Evolutionary conservation across 2,329 filamentous ascomycete genomes (phyloP).

Genomic region (Trichoderma lentiforme): DNA sequence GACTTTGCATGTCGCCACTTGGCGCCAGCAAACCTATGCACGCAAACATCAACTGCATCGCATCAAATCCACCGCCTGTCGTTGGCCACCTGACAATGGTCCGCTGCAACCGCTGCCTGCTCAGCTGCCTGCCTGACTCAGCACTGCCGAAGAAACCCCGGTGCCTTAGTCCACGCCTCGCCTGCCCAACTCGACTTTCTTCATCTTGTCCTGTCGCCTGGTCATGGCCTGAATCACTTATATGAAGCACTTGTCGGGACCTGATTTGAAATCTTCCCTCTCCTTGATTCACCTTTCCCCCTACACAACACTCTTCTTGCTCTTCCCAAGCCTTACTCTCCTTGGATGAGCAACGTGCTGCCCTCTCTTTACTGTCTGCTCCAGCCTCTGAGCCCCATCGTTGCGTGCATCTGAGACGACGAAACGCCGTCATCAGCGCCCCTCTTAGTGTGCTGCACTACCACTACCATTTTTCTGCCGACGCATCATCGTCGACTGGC

Average conservation of each 20-base stretch:
- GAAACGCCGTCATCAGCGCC: conserved; percentile 8
- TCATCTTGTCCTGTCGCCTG: conserved; percentile 4
- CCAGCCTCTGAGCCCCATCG: neutral
- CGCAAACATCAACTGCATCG: neutral
- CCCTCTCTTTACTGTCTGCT: neutral
- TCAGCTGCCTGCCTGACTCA: conserved; percentile 18
- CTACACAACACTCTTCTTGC: neutral
- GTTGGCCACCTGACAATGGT: conserved; percentile 18
- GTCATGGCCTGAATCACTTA: conserved; percentile 19
- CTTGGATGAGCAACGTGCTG: neutral
- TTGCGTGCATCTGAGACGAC: neutral
- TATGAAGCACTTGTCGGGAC: neutral
- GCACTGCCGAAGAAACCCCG: conserved; percentile 17
- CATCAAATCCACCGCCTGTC: neutral
- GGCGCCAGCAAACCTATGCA: neutral
- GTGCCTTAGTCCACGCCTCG: neutral
- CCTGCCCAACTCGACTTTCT: conserved; percentile 15
- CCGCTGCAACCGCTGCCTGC: neutral
- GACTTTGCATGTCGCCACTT: neutral
- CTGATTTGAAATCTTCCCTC: neutral
- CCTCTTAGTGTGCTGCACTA: conserved; percentile 13
- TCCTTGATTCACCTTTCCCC: neutral
- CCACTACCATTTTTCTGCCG: neutral
- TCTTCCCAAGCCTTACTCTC: neutral
- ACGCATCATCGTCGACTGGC: conserved; percentile 15